Conservation (phyloP, 352 stramenopile genomes). For the Phytophthora gonapodyides region DNA sequence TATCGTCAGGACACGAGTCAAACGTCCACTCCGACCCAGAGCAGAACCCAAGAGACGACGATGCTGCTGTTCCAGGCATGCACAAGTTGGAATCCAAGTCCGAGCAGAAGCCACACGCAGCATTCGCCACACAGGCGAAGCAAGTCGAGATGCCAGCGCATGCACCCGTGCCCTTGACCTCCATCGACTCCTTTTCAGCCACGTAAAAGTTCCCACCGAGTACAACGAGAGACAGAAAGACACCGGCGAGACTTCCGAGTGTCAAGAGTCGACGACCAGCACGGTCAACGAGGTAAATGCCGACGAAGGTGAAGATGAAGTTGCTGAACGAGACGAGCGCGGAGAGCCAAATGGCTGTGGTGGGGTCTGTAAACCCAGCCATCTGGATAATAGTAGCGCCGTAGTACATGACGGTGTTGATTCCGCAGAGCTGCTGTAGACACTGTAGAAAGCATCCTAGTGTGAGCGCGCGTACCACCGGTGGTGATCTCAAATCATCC, state of each 20-base stretch:
- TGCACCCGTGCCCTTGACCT: conserved; percentile 21
- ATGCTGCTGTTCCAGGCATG: conserved; percentile 29
- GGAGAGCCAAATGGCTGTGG: conserved; percentile 73
- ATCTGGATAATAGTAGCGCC: conserved; percentile 76
- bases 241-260: conserved; percentile 18
- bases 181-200: conserved; percentile 7
- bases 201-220: conserved; percentile 20
- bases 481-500: conserved; percentile 38
- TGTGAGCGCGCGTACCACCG: conserved; percentile 39
- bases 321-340: conserved; percentile 47
- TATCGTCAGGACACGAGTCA: conserved; percentile 56
- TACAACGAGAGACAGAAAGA: conserved; percentile 18
- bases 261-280: conserved; percentile 14
- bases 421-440: conserved; percentile 71
- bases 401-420: conserved; percentile 89
- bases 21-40: conserved; percentile 42
- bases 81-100: conserved; percentile 26
- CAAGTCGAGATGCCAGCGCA: conserved; percentile 51
- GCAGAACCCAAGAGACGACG: conserved; percentile 27
- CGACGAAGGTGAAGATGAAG: conserved; percentile 24
- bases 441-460: conserved; percentile 50
- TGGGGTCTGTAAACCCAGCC: conserved; percentile 63
- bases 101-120: conserved; percentile 44
- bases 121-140: conserved; percentile 67
- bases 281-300: conserved; percentile 23